phyloP scores from a whole-genome alignment of 495 filamentous ascomycete genomes.

The Xylaria nigripes region DNA sequence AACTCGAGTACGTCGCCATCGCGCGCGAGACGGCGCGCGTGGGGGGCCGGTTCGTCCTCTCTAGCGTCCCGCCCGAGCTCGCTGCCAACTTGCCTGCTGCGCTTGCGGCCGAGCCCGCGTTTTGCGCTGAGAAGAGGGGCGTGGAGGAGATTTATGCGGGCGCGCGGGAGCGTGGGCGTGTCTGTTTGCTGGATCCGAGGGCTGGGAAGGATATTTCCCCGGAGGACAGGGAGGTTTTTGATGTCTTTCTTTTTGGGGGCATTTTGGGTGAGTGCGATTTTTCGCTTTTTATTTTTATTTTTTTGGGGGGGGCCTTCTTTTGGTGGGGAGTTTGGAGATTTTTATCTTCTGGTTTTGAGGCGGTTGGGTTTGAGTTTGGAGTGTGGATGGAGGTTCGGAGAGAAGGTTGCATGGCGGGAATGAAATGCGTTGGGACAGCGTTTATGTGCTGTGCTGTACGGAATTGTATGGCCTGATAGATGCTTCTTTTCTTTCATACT shows the following conservation, averaged over 20 bases:
- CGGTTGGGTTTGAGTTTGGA: too few relatives aligned
- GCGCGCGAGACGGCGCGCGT: conserved; percentile 64
- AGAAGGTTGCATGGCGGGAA: too few relatives aligned
- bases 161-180: conserved; percentile 47
- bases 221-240: conserved; percentile 72
- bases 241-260: conserved; percentile 90
- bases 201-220: conserved; percentile 73
- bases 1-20: conserved; percentile 81
- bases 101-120: conserved; percentile 49
- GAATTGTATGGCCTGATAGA: too few relatives aligned
- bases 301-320: too few relatives aligned
- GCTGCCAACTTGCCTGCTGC: conserved; percentile 48
- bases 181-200: conserved; percentile 85
- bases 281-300: background rate
- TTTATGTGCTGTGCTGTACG: too few relatives aligned
- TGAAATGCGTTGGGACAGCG: too few relatives aligned
- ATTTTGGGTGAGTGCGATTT: conserved; percentile 65
- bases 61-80: conserved; percentile 65
- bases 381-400: too few relatives aligned
- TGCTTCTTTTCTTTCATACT: background rate
- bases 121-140: conserved; percentile 59
- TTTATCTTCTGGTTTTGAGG: background rate
- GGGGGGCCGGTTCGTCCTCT: conserved; percentile 68
- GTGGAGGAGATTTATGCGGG: conserved; percentile 71
- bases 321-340: too few relatives aligned